phyloP scores from a whole-genome alignment of 352 stramenopile genomes.

The Pythium brassicae region DNA sequence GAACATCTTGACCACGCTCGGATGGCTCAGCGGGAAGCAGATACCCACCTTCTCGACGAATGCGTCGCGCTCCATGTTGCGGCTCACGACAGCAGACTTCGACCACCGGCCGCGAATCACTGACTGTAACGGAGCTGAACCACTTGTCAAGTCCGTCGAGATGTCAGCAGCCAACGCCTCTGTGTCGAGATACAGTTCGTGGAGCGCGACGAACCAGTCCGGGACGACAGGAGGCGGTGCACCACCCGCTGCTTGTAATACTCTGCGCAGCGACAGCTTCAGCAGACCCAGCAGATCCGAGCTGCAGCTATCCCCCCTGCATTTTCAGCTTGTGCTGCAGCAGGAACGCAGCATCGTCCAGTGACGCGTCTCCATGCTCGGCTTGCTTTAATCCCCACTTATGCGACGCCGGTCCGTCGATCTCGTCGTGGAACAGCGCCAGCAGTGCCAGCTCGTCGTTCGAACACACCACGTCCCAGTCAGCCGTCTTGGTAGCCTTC shows the following conservation, averaged over 20 bases:
- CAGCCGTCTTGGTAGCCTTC: too few relatives aligned
- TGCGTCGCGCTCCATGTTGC: not conserved
- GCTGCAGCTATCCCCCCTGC: not conserved
- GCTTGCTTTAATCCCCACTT: not conserved
- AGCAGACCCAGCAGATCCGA: not conserved
- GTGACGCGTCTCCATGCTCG: not conserved
- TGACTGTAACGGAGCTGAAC: not conserved
- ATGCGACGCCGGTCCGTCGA: not conserved
- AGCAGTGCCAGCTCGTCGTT: not conserved
- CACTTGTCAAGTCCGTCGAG: not conserved
- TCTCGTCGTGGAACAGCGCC: not conserved
- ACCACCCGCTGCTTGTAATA: not conserved
- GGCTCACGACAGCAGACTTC: not conserved
- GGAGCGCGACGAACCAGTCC: not conserved
- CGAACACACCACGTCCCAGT: not conserved
- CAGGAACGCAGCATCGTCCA: not conserved
- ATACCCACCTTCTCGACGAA: not conserved
- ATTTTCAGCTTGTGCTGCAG: not conserved
- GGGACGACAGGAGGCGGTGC: not conserved
- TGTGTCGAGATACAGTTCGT: not conserved
- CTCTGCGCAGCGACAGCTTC: not conserved
- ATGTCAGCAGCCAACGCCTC: not conserved
- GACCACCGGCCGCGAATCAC: too few relatives aligned
- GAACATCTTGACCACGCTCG: slow-evolving; percentile 5
- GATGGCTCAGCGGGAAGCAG: not conserved